Evolutionary conservation across 371 early-diverging fungal species (phyloP), one percentile per base, ranked within the genome.

Genomic region (Fennellomyces sp.): DNA sequence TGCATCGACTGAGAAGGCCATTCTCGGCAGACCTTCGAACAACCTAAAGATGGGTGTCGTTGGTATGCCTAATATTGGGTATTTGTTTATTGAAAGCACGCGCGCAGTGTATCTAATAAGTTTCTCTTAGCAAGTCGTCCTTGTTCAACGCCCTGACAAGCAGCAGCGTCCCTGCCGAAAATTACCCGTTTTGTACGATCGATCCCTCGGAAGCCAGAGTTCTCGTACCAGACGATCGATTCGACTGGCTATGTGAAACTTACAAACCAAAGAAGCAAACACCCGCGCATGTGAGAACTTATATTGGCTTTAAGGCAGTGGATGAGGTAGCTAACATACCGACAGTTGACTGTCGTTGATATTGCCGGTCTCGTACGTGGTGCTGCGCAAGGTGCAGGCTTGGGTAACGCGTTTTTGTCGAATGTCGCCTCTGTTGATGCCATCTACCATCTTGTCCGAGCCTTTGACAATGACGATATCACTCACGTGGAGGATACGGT

Each of bases 331-430:
- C 39, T 39, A 39, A 39, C 13, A 39, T 39, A 5, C 13, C 13
- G 5, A 39, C 13, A 78, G 78, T 73, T 98, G 65, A 90, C 89
- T 8, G 89, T 95, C 35, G 88, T 90, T 28, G 97, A 98, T 75
- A 98, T 98, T 83, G 98, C 98, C 28, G 97, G 98, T 27, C 87
- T 98, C 50, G 93, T 97, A n/a, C 89, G 91, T 60, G 94, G 94
- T 47, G 92, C 95, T 1, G 80, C 88, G 17, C 82, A 82, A 42
- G 94, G 94, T 21, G 86, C 84, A 47, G 93, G 93, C 50, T 78
- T 94, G 30, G 98, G 98, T 38, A 98, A 98, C 74, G 88, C 90
- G 29, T 98, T 98, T 82, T 75, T 97, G 70, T 87, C 93, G 31
- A 86, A 97, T 71, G 93, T 98, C 28, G 83, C 88, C 42, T 92